A percentile compares a stretch with the other conserved stretches of the same genome.
Conservation (phyloP, 2,329 filamentous ascomycete species). For the Juglanconis oblonga region DNA sequence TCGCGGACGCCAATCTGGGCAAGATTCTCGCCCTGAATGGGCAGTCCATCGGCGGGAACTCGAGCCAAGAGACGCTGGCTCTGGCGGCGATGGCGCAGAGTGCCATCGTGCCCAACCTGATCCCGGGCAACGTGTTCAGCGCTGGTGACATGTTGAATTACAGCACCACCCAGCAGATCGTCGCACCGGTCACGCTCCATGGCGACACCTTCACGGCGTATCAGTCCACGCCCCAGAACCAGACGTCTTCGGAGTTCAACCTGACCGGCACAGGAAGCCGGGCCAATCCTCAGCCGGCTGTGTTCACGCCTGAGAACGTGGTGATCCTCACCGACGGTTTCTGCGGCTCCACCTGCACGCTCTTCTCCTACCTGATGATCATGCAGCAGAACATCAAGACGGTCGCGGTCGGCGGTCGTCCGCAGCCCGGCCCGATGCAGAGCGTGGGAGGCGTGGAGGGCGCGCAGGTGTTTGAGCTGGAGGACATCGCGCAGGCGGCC, state of each 20-base stretch:
- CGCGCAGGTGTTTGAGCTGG: slow-evolving; percentile 32
- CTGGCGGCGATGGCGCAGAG: slow-evolving; percentile 44
- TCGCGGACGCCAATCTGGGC: slow-evolving; percentile 27
- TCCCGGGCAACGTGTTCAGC: slow-evolving; percentile 44
- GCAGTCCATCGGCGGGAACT: slow-evolving; percentile 11
- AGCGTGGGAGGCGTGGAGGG: slow-evolving; percentile 49
- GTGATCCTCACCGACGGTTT: slow-evolving; percentile 53
- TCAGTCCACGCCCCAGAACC: slow-evolving; percentile 39
- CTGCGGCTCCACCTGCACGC: slow-evolving; percentile 53
- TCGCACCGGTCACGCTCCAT: slow-evolving; percentile 33
- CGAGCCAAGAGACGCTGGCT: slow-evolving; percentile 33
- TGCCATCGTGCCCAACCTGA: slow-evolving; percentile 40
- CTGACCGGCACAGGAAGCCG: slow-evolving; percentile 40
- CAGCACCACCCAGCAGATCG: slow-evolving; percentile 28
- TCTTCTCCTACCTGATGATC: slow-evolving; percentile 53
- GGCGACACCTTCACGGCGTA: slow-evolving; percentile 48
- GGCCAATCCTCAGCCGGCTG: slow-evolving; percentile 38
- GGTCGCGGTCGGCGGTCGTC: slow-evolving; percentile 45
- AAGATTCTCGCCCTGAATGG: slow-evolving; percentile 26
- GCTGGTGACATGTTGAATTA: slow-evolving; percentile 28
- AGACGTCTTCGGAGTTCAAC: slow-evolving; percentile 32
- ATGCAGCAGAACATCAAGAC: slow-evolving; percentile 45
- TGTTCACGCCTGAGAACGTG: slow-evolving; percentile 51
- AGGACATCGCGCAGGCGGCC: slow-evolving; percentile 27
- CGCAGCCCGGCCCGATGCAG: slow-evolving; percentile 43